Conservation (phyloP, 106 monocot species). For the Agapanthus africanus region DNA sequence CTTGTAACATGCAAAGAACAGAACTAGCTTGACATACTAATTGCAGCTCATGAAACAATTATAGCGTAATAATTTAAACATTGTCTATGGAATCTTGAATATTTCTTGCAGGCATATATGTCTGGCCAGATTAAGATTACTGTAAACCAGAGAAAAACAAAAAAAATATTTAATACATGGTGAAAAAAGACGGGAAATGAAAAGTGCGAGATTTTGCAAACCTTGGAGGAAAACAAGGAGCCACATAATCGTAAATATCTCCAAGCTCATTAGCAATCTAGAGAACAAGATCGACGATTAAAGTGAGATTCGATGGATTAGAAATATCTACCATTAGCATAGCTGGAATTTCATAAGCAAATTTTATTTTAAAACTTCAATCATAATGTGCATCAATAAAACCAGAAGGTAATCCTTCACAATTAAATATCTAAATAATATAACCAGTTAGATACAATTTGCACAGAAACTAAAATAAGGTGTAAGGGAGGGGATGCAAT, state of each 20-base stretch:
- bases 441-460: not conserved
- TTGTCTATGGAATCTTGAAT: not conserved
- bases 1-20: not conserved
- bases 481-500: not conserved
- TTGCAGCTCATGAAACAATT: not conserved
- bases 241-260: constrained; percentile 93
- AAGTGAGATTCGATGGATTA: not conserved
- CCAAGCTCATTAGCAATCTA: constrained; percentile 90
- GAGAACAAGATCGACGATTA: constrained; percentile 5
- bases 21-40: not conserved
- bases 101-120: not conserved
- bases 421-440: not conserved
- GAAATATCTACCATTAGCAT: constrained; percentile 1
- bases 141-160: not conserved
- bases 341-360: not conserved
- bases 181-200: not conserved
- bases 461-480: not conserved
- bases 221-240: constrained; percentile 99
- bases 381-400: not conserved
- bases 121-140: not conserved
- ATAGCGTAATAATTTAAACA: not conserved
- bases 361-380: not conserved
- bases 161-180: not conserved
- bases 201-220: constrained; percentile 21
- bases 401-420: not conserved